Evolutionary conservation across 371 early-diverging fungal species (phyloP), one percentile per base, ranked within the genome.

Genomic region (Mucor piriformis): DNA sequence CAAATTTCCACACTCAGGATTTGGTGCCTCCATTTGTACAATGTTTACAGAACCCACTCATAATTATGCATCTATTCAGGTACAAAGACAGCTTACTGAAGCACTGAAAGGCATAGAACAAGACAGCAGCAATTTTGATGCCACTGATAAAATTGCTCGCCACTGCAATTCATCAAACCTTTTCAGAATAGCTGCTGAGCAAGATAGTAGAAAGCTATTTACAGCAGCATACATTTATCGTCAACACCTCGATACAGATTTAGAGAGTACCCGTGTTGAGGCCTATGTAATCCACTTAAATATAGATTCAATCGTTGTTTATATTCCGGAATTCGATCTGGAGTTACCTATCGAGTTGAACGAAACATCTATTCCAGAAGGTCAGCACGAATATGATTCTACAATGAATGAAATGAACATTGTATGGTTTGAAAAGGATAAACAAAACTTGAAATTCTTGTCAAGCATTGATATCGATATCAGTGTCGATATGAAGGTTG

Each of bases 1-100:
- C 11, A 73, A 64, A 43, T 88, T 73, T 54, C 59, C 53, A 3
- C 92, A 93, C 69, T 87, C 86, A 57, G 84, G 87, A 0, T 79
- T 87, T 33, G 86, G 79, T 37, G 82, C 85, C 2, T 81, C 83
- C 0, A 69, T 91, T 21, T 94, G 88, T 72, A 91, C 93, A 13
- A 82, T 92, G 50, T 94, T 94, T 64, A 92, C 92, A 10, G 92
- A 93, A 6, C 98, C 98, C 0, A 94, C 94, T 46, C 85, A 95
- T n/a, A 83, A 95, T 49, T 97, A 96, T 70, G 91, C 96, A 50
- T 95, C 96, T 60, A 77, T 98, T 35, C 66, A 94, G 51, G 96
- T 95, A 0, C 98, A 98, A 63, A 84, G 96, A 10, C 79, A 82
- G 37, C 61, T 91, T 3, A 66, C 54, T 29, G 57, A 57, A 2